A percentile compares a stretch with the other conserved stretches of the same genome.
Evolutionary conservation across 805 yeast genomes (phyloP).

Genomic region (Komagataella populi): DNA sequence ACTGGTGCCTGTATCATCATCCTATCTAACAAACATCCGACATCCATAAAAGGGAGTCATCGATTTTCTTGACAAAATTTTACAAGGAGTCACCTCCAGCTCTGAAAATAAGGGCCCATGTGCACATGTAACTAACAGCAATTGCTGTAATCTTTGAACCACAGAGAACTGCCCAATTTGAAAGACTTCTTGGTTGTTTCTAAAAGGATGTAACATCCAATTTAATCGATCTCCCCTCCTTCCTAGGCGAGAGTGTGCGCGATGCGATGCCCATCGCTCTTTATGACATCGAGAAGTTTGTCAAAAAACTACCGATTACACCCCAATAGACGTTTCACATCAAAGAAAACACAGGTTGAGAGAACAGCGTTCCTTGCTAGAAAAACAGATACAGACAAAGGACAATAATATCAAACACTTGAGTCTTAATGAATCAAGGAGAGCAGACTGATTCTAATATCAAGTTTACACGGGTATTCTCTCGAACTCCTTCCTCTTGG

Average conservation of each 20-base stretch:
- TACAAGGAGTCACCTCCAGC: background rate
- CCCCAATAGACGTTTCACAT: conserved; percentile 1
- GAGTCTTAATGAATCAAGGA: background rate
- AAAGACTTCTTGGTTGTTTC: background rate
- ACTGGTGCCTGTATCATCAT: background rate
- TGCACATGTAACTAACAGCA: too few relatives aligned
- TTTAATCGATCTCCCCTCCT: background rate
- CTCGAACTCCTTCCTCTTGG: conserved; percentile 34
- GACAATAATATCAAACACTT: background rate
- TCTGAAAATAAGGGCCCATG: too few relatives aligned
- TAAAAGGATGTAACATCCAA: background rate
- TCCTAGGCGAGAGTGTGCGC: background rate
- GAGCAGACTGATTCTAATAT: background rate
- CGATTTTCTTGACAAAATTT: background rate
- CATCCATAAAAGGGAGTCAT: background rate
- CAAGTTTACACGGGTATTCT: conserved; percentile 2
- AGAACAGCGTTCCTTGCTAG: background rate
- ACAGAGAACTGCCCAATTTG: background rate
- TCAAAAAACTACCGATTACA: background rate
- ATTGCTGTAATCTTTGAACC: background rate
- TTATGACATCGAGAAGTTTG: background rate
- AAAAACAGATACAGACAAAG: background rate
- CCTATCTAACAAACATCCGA: background rate
- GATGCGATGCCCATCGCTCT: background rate
- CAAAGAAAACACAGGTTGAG: background rate